These are phyloP conservation scores for Globisporangium nagaii DNA, from an alignment of 352 stramenopile genomes.

Conservation along the genomic window DNA sequence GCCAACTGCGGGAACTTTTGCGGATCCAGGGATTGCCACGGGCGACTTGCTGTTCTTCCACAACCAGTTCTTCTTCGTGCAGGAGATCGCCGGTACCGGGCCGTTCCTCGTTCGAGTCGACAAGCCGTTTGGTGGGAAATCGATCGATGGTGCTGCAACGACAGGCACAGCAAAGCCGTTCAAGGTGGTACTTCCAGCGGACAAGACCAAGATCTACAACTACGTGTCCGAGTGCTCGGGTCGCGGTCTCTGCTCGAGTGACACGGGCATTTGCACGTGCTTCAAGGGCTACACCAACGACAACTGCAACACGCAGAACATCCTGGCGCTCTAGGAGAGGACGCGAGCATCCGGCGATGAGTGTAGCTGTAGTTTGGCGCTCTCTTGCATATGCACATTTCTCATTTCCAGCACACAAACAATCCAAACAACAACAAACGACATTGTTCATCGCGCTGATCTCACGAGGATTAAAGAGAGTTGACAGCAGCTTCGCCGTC, in stretches of 20 bases:
- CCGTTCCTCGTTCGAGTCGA: conserved; percentile 23
- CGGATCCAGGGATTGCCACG: neutral
- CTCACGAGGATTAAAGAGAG: no score
- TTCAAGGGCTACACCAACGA: conserved; percentile 89
- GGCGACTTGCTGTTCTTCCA: conserved; percentile 48
- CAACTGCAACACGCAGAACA: conserved; percentile 83
- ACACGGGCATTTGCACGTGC: conserved; percentile 74
- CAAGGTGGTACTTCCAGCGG: conserved; percentile 21
- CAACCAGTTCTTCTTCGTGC: conserved; percentile 54
- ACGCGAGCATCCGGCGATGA: no score
- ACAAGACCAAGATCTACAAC: conserved; percentile 37
- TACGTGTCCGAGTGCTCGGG: conserved; percentile 75
- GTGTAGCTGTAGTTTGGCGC: no score
- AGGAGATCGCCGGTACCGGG: conserved; percentile 2
- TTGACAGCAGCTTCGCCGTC: no score
- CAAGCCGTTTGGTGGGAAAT: conserved; percentile 40
- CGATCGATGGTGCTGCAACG: conserved; percentile 10
- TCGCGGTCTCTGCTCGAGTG: conserved; percentile 57
- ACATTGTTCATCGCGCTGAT: neutral
- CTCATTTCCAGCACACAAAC: neutral
- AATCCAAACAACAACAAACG: neutral
- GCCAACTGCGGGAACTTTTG: no score
- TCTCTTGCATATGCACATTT: neutral
- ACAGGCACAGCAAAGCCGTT: conserved; percentile 15
- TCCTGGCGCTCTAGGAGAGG: conserved; percentile 65